Base-by-base conservation (phyloP, 495 filamentous ascomycete genomes). In the Wilcoxina mikolae region DNA sequence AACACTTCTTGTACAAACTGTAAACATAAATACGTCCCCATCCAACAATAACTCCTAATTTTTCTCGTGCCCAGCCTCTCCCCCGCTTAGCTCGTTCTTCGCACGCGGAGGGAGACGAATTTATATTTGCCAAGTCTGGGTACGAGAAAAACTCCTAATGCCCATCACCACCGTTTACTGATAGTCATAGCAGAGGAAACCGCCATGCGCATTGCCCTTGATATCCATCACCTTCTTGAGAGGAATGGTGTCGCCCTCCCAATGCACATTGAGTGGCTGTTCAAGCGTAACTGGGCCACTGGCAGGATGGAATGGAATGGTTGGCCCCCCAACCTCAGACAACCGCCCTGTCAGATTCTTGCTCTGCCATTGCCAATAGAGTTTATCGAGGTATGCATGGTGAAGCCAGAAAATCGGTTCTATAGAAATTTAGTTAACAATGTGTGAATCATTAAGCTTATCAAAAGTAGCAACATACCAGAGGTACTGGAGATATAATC, bases 361-460 rank as follows among this genome's bases (percentile, higher is more conserved):
- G 27, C 68, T 61, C 60, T 78, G 75, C 76, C 76, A 79, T 4
- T 58, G 38, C 58, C 67, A 64, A 74, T 76, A 79, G 18, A 77
- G 20, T 3, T 69, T 70, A 60, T 78, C 76, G 27, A 79, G 58
- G 57, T 72, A 69, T 3, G 63, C 66, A 55, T 78, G 75, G 55
- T 77, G 74, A 27, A 78, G 58, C 56, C 68, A 75, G 52, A 79
- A 79, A 0, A 73, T 58, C 3, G 75, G 75, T 48, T 79, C 76
- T 64, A 44, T 27, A 23, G 12, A 11, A 49, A 25, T 23, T 61
- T 20, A 51, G 18, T 10, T 47, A 35, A 3, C 1, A 41, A 5
- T 23, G 1, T 9, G 12, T 25, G 7, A 3, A 29, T 18, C 2
- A 3, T 27, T 27, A 2, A 25, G 1, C 15, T 29, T 49, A 2